Conservation (phyloP, 2,329 filamentous ascomycete species). For the Trichoderma simmonsii region DNA sequence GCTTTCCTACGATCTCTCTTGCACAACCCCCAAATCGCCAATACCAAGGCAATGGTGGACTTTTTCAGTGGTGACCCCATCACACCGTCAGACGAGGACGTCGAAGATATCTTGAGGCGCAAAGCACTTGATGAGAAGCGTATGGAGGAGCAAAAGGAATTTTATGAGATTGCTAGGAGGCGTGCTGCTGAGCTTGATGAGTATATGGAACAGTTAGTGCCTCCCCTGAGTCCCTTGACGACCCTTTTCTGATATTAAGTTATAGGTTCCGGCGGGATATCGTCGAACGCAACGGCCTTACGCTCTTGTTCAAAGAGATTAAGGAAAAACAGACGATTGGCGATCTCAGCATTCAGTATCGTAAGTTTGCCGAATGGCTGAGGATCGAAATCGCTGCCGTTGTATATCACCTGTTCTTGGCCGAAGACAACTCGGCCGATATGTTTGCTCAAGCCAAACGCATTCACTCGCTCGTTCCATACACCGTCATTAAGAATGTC, state of each 20-base stretch:
- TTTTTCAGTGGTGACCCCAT: constrained; percentile 76
- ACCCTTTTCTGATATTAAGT: constrained; percentile 16
- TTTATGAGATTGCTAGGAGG: constrained; percentile 92
- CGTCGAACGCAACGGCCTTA: constrained; percentile 75
- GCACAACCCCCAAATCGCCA: constrained; percentile 78
- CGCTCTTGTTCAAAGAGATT: constrained; percentile 89
- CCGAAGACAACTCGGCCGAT: constrained; percentile 96
- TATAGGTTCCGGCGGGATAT: constrained; percentile 62
- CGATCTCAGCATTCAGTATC: constrained; percentile 90
- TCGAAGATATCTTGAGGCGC: constrained; percentile 73
- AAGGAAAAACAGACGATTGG: constrained; percentile 82
- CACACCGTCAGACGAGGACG: constrained; percentile 74
- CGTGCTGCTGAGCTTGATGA: constrained; percentile 90
- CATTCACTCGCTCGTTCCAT: constrained; percentile 92
- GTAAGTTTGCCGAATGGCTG: constrained; percentile 97
- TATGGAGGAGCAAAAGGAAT: constrained; percentile 86
- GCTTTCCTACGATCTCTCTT: constrained; percentile 86
- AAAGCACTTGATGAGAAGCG: constrained; percentile 83
- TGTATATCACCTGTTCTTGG: constrained; percentile 93
- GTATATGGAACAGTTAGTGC: constrained; percentile 86
- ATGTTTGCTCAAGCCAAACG: constrained; percentile 90
- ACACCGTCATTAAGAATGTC: constrained; percentile 90
- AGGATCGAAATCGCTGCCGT: constrained; percentile 96
- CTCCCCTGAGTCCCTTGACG: not conserved
- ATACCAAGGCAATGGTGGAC: constrained; percentile 77